Evolutionary conservation across 768 basidiomycete genomes (phyloP), one percentile per base, ranked within the genome.

Genomic region (Russula virescens): DNA sequence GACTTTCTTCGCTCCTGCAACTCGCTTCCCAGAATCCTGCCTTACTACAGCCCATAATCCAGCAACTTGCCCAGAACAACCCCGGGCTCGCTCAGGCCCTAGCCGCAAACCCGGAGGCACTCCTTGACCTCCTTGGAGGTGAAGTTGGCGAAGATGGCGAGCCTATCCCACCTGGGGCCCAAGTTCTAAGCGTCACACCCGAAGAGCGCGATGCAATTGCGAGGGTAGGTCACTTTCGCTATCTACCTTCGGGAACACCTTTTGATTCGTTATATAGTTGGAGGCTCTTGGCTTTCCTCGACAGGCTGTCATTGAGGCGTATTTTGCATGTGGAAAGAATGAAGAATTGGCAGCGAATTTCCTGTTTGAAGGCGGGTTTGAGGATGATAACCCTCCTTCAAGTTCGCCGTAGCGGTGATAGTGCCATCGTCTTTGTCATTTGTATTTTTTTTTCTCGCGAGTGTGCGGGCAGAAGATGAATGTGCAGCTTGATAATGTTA

Each of bases 291-390:
- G 97, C 0, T 98, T 99, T 74, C 74, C 90, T 19, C 82, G 92
- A 45, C 80, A 94, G 48, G 77, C 78, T 0, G 96, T 81, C n/a
- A 76, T 95, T 40, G 84, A 98, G 74, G 97, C 97, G 1, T 99
- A 91, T 75, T 83, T 96, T 71, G 90, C 87, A 2, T 98, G 95
- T 74, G 97, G 94, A 73, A 94, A 91, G 81, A 94, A 98, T 71
- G 97, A 98, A 75, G 94, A 98, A 71, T 76, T 95, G 21, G 94
- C 97, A 10, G 97, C 96, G 16, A 97, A 97, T 71, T 96, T 87
- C 69, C 74, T 98, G 69, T 95, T 98, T 66, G 94, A 96, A 68
- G 69, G 75, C 59, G 77, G 78, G 31, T 87, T 85, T 69, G 85
- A 84, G 1, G 85, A 82, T 56, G 62, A 63, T 14, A 6, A 28